These are phyloP conservation scores for Bruguiera hainesii DNA, from an alignment of 441 rosid genomes.

Conservation along the genomic window DNA sequence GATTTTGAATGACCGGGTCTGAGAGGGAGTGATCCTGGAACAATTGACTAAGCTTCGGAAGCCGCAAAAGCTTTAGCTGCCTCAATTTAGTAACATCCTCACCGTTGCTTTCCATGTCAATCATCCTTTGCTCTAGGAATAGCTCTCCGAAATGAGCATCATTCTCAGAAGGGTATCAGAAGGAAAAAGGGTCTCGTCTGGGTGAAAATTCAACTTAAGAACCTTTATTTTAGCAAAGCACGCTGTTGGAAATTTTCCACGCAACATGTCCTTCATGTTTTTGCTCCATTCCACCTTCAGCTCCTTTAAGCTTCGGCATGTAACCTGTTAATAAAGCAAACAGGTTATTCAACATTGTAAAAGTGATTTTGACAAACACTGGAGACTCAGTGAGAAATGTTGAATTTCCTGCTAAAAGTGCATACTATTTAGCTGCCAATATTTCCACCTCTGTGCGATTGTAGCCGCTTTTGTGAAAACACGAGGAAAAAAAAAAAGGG, in stretches of 20 bases:
- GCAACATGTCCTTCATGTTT: background rate
- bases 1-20: background rate
- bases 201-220: background rate
- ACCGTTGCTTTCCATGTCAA: background rate
- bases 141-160: conserved; percentile 7
- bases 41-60: conserved; percentile 14
- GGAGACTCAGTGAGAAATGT: background rate
- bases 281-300: conserved; percentile 19
- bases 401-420: background rate
- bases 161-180: conserved; percentile 3
- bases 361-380: conserved; percentile 9
- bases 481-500: no score
- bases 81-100: background rate
- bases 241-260: conserved; percentile 1
- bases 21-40: conserved; percentile 2
- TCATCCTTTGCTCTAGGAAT: background rate
- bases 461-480: no score
- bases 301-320: conserved; percentile 7
- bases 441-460: no score
- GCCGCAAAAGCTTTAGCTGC: conserved; percentile 10
- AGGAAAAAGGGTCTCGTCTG: background rate
- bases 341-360: background rate
- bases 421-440: background rate
- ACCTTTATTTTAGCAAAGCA: background rate
- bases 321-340: conserved; percentile 9